Evolutionary conservation across 148 eudicot genomes (phyloP), one percentile per base, ranked within the genome.

Genomic region (Simmondsia chinensis): DNA sequence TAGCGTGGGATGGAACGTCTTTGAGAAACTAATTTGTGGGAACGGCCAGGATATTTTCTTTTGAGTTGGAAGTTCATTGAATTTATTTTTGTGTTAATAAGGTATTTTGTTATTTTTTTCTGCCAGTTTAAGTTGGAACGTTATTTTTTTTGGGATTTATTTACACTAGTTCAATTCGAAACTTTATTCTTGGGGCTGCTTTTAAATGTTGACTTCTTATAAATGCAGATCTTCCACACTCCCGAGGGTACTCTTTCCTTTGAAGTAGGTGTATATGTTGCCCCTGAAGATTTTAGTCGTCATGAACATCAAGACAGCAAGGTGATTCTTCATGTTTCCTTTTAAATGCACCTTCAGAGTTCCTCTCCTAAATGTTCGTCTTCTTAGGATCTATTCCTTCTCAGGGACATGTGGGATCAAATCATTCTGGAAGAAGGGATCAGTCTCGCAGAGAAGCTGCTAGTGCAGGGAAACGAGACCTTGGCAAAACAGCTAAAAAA

Each of bases 211-310:
- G n/a, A n/a, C n/a, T n/a, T 25, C 4, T 1, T 43, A 9, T 46
- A 35, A 46, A 31, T 34, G 17, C 78, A 91, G 99, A 75, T 91
- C 43, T 91, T 86, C 53, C 71, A 44, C 43, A 91, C 99, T 18
- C 99, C 99, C 24, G 95, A 91, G 60, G 94, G 99, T 38, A 72
- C 69, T 68, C 94, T 91, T 43, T 91, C 99, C 7, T 68, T 53
- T 54, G 99, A 91, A 70, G 86, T 69, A 68, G 99, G 99, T 46
- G 89, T 91, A 48, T 91, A 91, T 75, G 59, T 91, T 63, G 79
- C 75, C 33, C 39, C 73, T 24, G 74, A 60, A 59, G 74, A 74
- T 45, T 60, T 47, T 39, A 74, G 74, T 33, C 71, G 76, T 42
- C 63, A 59, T 54, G 89, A 75, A 32, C 66, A 78, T 38, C 59